Evolutionary conservation across 2,329 filamentous ascomycete genomes (phyloP), one percentile per base, ranked within the genome.

Genomic region (Apiospora arundinis): DNA sequence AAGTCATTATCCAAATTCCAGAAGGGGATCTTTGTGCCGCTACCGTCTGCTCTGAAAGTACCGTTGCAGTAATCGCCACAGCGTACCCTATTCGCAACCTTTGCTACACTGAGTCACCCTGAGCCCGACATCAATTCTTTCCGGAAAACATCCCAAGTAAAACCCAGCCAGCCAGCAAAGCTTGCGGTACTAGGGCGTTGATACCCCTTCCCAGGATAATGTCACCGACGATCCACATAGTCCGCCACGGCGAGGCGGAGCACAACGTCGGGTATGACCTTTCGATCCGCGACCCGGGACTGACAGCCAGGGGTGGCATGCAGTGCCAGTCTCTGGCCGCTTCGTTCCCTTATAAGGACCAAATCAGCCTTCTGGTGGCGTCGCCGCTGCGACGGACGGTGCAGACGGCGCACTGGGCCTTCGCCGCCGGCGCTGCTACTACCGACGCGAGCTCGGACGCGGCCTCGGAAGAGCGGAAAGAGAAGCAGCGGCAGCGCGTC

Each of bases 381-480:
- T 95, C 93, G 0, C 94, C 94, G 6, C 86, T 97, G 76, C 90
- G 90, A 68, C 90, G 94, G 73, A 95, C 94, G 2, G 86, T 97
- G 66, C 89, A 93, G 81, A 97, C 94, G 1, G 90, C 92, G 37
- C 85, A 94, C 18, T 82, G 90, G 69, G 86, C 88, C 68, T 95
- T 97, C 80, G 86, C n/a, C 18, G 32, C 45, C 45, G 45, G 18
- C 18, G 45, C 45, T 11, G n/a, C 48, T 6, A 9, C n/a, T 4
- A 7, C 18, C 45, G 32, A 32, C 32, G 6, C 32, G 32, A 32
- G 32, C 32, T 32, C 32, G 32, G 32, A 32, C 18, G 18, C 45
- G 45, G 45, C 45, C 46, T n/a, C 46, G 21, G 7, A 25, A 12
- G 5, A 25, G 23, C 0, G 16, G 23, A 16, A 28, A 5, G 23